Percentiles rank a stretch among this genome's conserved stretches.
Evolutionary conservation across 495 filamentous ascomycete genomes (phyloP).

Genomic region (Penicillium robsamsonii): DNA sequence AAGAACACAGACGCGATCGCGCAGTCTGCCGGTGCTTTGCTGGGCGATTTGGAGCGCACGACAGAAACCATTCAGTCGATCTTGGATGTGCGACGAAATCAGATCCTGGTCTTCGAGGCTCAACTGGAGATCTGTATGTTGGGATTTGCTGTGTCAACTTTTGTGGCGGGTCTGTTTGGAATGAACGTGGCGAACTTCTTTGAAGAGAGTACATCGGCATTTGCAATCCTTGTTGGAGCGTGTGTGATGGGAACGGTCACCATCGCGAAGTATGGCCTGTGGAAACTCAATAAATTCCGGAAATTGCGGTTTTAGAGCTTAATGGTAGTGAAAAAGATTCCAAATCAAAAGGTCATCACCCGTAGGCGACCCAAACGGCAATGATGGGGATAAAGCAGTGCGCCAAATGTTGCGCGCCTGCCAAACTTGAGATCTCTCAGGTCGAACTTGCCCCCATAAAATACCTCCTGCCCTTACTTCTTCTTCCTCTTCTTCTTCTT

Average conservation of each 20-base stretch:
- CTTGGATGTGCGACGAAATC: slow-evolving; percentile 35
- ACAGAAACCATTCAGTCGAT: slow-evolving; percentile 27
- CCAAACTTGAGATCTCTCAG: too few relatives aligned
- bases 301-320: slow-evolving; percentile 21
- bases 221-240: slow-evolving; percentile 19
- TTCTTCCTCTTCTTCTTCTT: too few relatives aligned
- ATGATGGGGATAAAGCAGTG: too few relatives aligned
- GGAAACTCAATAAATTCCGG: slow-evolving; percentile 21
- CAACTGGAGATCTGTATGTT: slow-evolving; percentile 35
- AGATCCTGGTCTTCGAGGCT: slow-evolving; percentile 37
- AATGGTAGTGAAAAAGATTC: neutral
- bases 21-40: slow-evolving; percentile 23
- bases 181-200: slow-evolving; percentile 38
- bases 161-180: slow-evolving; percentile 34
- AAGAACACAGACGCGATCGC: slow-evolving; percentile 32
- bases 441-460: too few relatives aligned
- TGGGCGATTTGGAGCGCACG: slow-evolving; percentile 27
- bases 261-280: slow-evolving; percentile 25
- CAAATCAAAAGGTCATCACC: too few relatives aligned
- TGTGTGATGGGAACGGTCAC: slow-evolving; percentile 18
- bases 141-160: slow-evolving; percentile 29
- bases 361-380: too few relatives aligned
- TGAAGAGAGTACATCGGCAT: slow-evolving; percentile 29
- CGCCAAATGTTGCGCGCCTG: too few relatives aligned
- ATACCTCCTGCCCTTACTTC: too few relatives aligned